These are phyloP conservation scores for Plasmodium coatneyi DNA, from an alignment of 169 alveolate genomes.

Conservation along the genomic window DNA sequence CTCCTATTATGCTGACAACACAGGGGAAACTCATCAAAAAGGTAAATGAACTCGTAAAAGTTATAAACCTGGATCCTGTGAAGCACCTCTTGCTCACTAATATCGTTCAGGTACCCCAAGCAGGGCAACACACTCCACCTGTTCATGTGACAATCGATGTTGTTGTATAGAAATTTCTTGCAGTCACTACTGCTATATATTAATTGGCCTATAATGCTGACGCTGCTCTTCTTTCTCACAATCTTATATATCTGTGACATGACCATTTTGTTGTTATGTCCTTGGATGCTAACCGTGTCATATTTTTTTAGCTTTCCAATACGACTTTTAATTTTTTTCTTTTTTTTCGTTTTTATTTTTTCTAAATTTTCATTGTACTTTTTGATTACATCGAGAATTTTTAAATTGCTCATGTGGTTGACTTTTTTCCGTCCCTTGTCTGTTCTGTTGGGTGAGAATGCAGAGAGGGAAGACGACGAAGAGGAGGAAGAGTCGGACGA, in stretches of 20 bases:
- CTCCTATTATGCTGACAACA: conserved; percentile 1
- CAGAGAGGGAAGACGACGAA: background rate
- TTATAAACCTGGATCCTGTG: conserved; percentile 9
- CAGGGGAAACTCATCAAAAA: conserved; percentile 16
- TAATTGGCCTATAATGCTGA: conserved; percentile 21
- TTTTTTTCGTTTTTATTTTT: conserved; percentile 9
- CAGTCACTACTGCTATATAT: conserved; percentile 42
- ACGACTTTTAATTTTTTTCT: background rate
- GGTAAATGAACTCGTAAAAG: conserved; percentile 31
- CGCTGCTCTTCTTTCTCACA: background rate
- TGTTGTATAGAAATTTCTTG: conserved; percentile 33
- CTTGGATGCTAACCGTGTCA: conserved; percentile 15
- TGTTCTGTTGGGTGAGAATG: background rate
- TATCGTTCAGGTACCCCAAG: conserved; percentile 21
- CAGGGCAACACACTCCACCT: conserved; percentile 40
- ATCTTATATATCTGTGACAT: conserved; percentile 25
- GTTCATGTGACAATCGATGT: conserved; percentile 6
- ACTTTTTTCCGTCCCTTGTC: background rate
- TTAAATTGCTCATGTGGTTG: background rate
- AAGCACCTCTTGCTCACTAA: background rate
- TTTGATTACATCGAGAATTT: conserved; percentile 11
- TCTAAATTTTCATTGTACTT: conserved; percentile 1
- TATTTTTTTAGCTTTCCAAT: conserved; percentile 19
- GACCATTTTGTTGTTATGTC: background rate
- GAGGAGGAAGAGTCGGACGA: background rate